A percentile compares a stretch with the other conserved stretches of the same genome.
phyloP scores from a whole-genome alignment of 2,329 filamentous ascomycete species.

The Venturia nashicola region DNA sequence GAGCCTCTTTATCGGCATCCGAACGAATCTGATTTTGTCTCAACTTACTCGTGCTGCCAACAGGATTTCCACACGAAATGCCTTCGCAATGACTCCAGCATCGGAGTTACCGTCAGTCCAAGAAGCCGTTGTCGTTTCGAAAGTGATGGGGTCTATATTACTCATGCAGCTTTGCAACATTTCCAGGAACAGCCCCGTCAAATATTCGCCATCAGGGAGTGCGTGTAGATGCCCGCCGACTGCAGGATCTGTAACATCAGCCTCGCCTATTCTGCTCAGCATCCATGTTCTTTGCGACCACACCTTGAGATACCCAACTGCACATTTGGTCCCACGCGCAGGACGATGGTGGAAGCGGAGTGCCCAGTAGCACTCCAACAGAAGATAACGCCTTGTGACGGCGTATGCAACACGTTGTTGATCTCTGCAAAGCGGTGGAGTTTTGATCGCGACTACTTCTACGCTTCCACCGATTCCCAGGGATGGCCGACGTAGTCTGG shows the following conservation, averaged over 20 bases:
- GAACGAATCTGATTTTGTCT: not conserved
- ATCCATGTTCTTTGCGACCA: not conserved
- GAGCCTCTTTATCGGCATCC: not conserved
- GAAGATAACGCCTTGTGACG: not conserved
- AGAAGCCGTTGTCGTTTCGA: not conserved
- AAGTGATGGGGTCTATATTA: not conserved
- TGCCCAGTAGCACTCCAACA: not conserved
- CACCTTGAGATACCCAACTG: not conserved
- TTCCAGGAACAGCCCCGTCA: not conserved
- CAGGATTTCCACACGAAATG: not conserved
- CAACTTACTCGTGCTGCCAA: not conserved
- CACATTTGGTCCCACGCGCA: not conserved
- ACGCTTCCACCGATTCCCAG: not conserved
- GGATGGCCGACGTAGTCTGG: not conserved
- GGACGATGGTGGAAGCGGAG: not conserved
- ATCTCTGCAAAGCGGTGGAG: not conserved
- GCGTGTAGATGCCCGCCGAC: not conserved
- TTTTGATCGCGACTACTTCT: not conserved
- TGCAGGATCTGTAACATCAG: constrained; percentile 1
- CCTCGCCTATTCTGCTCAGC: not conserved
- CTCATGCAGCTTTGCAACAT: not conserved
- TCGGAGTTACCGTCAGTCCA: not conserved
- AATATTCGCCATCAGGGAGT: not conserved
- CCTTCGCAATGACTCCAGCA: not conserved
- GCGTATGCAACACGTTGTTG: not conserved